These are phyloP conservation scores for Metrosideros polymorpha DNA, from an alignment of 441 rosid species.

Conservation along the genomic window DNA sequence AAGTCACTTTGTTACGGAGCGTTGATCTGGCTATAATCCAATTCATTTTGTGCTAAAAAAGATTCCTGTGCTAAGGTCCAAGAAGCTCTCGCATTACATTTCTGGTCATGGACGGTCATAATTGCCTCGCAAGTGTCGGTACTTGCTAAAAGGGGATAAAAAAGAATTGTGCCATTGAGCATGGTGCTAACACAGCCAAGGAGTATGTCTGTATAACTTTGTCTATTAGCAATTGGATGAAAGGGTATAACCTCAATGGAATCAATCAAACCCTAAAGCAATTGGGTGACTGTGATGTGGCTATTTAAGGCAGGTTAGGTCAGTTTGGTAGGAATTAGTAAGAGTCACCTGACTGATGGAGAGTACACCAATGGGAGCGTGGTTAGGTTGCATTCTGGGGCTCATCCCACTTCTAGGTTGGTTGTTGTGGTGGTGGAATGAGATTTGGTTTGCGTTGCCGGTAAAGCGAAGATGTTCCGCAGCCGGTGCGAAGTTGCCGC, in stretches of 20 bases:
- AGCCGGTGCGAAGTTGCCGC: conserved; percentile 18
- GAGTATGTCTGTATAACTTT: too few species aligned
- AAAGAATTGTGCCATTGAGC: neutral
- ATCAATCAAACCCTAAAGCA: neutral
- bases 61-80: neutral
- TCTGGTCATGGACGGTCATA: too few species aligned
- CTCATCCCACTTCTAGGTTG: conserved; percentile 15
- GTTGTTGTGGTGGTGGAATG: conserved; percentile 42
- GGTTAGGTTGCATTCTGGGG: conserved; percentile 1
- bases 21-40: too few species aligned
- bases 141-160: neutral
- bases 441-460: conserved; percentile 19
- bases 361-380: neutral
- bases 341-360: neutral
- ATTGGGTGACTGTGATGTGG: neutral
- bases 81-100: neutral
- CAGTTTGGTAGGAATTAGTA: neutral
- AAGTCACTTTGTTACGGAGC: too few species aligned
- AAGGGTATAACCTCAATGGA: too few species aligned
- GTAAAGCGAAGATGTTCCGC: neutral
- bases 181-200: neutral
- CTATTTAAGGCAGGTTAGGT: neutral
- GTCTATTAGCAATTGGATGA: too few species aligned
- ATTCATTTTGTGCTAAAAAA: neutral
- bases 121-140: too few species aligned